Base-by-base conservation (phyloP, 2,329 filamentous ascomycete species). In the Epichloe gansuensis region DNA sequence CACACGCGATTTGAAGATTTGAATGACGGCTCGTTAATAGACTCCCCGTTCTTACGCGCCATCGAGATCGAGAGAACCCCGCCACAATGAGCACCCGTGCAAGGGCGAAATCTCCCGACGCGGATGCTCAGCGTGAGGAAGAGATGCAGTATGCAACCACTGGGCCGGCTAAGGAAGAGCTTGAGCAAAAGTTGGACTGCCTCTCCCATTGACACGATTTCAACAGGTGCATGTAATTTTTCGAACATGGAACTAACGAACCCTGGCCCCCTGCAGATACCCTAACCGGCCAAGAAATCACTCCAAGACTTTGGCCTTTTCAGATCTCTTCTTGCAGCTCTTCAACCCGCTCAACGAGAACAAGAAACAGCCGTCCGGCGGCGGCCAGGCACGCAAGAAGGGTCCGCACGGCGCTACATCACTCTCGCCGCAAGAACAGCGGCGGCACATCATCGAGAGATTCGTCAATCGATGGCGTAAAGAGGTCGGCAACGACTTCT, bases 401-500 rank as follows among this genome's bases (percentile, higher is more conserved):
- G 84, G 82, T 0, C 78, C 80, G 1, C 73, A 81, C 58, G 80
- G 82, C 8, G 68, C 72, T 8, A 72, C 69, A 5, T 81, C 78
- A 51, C 72, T 81, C 8, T 83, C 82, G 3, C 84, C 88, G 0
- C 82, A 91, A 58, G 90, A 96, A 65, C 79, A 86, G 56, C 82
- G 89, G 39, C 80, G 86, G 1, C 81, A 83, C 60, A 86, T 96
- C 58, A 89, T 98, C 57, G 81, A 91, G 52, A 77, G 85, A 7
- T 98, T 95, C 71, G 88, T 98, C 59, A 78, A 80, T 13, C 78
- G 82, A 65, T 98, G 93, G 93, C 81, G 91, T 41, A 81, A 82
- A 52, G 84, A 95, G 56, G 91, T 96, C 23, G 93, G 93, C 28
- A 74, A 88, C 60, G 93, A 98, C 67, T 88, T 98, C 61, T 97